Conservation (phyloP, 192 early-diverging fungal genomes). For the Coemansia sp. region DNA sequence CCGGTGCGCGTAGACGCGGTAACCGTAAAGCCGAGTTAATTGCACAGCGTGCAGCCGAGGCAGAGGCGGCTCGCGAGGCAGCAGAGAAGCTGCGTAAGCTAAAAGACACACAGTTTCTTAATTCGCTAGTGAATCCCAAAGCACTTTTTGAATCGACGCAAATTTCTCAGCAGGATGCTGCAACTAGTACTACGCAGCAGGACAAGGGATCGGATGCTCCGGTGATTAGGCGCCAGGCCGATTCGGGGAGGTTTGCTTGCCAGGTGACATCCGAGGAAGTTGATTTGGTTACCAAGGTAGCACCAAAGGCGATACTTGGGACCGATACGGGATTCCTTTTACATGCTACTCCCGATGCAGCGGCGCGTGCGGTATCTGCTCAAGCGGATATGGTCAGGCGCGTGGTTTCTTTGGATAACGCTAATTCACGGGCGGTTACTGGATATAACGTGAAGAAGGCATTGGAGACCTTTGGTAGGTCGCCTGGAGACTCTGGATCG, state of each 20-base stretch:
- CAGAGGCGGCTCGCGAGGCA: conserved; percentile 19
- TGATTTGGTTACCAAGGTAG: conserved; percentile 29
- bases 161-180: conserved; percentile 41
- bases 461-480: conserved; percentile 73
- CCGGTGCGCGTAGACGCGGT: conserved; percentile 17
- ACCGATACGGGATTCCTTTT: conserved; percentile 4
- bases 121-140: conserved; percentile 37
- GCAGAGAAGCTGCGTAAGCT: conserved; percentile 43
- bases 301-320: conserved; percentile 27
- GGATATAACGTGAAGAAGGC: conserved; percentile 73
- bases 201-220: conserved; percentile 3
- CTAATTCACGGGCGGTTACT: conserved; percentile 66
- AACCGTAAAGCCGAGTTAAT: conserved; percentile 46
- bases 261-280: conserved; percentile 19
- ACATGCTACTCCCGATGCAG: conserved; percentile 10
- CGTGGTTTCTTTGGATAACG: conserved; percentile 79
- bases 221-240: conserved; percentile 24
- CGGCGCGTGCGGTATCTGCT: conserved; percentile 6
- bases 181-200: conserved; percentile 12
- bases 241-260: conserved; percentile 30
- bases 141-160: conserved; percentile 40
- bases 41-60: conserved; percentile 37
- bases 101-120: conserved; percentile 48
- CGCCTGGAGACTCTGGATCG: conserved; percentile 82
- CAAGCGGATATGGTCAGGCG: conserved; percentile 64